Evolutionary conservation across 345 rosid species (phyloP).

Genomic region (Adansonia digitata): DNA sequence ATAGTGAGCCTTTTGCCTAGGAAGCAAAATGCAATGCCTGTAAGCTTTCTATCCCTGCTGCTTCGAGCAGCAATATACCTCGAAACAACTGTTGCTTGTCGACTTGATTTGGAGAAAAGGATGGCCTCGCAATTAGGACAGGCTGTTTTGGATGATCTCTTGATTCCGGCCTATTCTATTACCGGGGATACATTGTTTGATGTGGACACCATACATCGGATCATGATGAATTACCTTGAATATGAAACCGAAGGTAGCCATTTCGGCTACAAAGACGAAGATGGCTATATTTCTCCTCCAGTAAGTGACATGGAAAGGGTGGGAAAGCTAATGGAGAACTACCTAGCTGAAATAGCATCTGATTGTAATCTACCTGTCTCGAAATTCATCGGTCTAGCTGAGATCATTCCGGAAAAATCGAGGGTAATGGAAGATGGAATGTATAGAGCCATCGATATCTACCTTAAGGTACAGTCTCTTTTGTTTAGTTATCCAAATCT

Average conservation of each 20-base stretch:
- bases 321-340: conserved; percentile 84
- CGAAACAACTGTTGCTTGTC: conserved; percentile 88
- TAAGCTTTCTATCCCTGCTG: conserved; percentile 86
- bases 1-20: conserved; percentile 82
- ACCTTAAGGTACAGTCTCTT: conserved; percentile 63
- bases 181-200: conserved; percentile 77
- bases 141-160: conserved; percentile 76
- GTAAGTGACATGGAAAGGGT: conserved; percentile 66
- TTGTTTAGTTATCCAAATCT: neutral
- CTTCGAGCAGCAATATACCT: conserved; percentile 80
- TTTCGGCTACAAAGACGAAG: conserved; percentile 30
- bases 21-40: conserved; percentile 73
- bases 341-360: conserved; percentile 81
- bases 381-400: conserved; percentile 61
- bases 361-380: conserved; percentile 59
- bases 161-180: conserved; percentile 73
- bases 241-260: conserved; percentile 44
- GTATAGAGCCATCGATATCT: conserved; percentile 83
- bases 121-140: conserved; percentile 77
- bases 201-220: conserved; percentile 72
- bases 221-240: conserved; percentile 68
- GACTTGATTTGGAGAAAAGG: conserved; percentile 86
- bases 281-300: conserved; percentile 41
- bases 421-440: conserved; percentile 85
- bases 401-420: conserved; percentile 75